These are phyloP conservation scores for Chaetomidium leptoderma DNA, from an alignment of 495 filamentous ascomycete species.

Conservation along the genomic window DNA sequence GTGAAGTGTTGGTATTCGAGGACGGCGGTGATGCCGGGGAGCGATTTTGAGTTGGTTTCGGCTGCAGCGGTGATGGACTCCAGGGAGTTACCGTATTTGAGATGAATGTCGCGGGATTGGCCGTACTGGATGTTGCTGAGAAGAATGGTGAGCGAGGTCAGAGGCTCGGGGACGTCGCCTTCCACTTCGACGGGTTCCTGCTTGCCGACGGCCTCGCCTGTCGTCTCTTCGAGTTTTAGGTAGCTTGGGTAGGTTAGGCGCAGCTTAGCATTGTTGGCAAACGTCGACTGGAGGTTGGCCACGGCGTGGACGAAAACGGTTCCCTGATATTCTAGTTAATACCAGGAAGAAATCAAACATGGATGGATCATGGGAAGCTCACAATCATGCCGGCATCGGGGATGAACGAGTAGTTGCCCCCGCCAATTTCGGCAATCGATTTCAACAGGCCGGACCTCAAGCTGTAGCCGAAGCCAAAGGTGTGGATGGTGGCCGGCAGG, in stretches of 20 bases:
- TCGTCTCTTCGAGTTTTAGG: conserved; percentile 33
- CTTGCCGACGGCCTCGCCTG: conserved; percentile 32
- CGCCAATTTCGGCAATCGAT: conserved; percentile 41
- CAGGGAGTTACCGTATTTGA: conserved; percentile 19
- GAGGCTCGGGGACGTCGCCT: not conserved
- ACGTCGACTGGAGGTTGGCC: conserved; percentile 46
- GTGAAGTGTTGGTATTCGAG: conserved; percentile 33
- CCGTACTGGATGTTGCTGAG: conserved; percentile 45
- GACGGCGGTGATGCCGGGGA: conserved; percentile 22
- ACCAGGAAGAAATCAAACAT: not conserved
- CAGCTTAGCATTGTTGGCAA: conserved; percentile 35
- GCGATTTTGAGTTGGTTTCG: not conserved
- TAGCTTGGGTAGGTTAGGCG: conserved; percentile 31
- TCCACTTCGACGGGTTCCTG: conserved; percentile 19
- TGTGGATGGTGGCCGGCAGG: conserved; percentile 41
- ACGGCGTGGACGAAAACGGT: conserved; percentile 47
- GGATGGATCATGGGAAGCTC: not conserved
- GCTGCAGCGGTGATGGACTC: not conserved
- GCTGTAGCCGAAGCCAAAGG: conserved; percentile 46
- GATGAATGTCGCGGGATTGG: conserved; percentile 45
- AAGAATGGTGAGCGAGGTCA: conserved; percentile 28
- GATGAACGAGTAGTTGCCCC: conserved; percentile 46
- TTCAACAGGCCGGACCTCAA: conserved; percentile 42
- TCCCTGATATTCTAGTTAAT: conserved; percentile 23
- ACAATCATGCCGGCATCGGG: conserved; percentile 49